Evolutionary conservation across 495 filamentous ascomycete genomes (phyloP), one percentile per base, ranked within the genome.

Genomic region (Talaromyces ruber): DNA sequence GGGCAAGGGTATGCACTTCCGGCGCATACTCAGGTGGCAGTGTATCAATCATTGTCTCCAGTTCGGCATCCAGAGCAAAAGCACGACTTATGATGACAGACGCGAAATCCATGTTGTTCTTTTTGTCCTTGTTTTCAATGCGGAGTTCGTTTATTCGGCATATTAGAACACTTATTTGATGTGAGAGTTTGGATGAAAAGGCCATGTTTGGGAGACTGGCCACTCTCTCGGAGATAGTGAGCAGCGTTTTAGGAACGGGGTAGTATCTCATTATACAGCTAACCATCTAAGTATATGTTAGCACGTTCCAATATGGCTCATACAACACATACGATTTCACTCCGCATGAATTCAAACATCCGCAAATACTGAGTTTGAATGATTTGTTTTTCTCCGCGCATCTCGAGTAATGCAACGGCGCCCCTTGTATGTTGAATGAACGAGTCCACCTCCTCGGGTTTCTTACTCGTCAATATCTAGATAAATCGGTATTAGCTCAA

Each of bases 361-460:
- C 77, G 73, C 21, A 81, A 71, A 11, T 82, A 84, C n/a, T 81
- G 76, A 47, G 74, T 68, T 4, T 75, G 81, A n/a, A 74, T 67
- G 54, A 89, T 80, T 64, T 88, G 84, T 3, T 79, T 74, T 2
- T 71, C 57, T 8, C 86, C 86, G 24, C 86, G 76, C 64, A 87
- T 60, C 64, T 80, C 76, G 1, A 86, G 75, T 4, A 89, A 71
- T 0, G 83, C 80, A 0, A 77, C 78, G 2, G 84, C 82, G 9
- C 86, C 86, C 37, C 76, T 77, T 61, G 87, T 78, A 68, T 89
- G 86, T 62, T 62, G 7, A 24, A 56, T 29, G 18, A 53, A 62
- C 29, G n/a, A 22, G 21, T 57, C 60, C 4, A 62, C 26, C 14
- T 24, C 21, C 26, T 56, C 60, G n/a, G 47, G 47, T 7, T 24